Evolutionary conservation across 2,329 filamentous ascomycete genomes (phyloP), one percentile per base, ranked within the genome.

Genomic region (Trichoderma sp.): DNA sequence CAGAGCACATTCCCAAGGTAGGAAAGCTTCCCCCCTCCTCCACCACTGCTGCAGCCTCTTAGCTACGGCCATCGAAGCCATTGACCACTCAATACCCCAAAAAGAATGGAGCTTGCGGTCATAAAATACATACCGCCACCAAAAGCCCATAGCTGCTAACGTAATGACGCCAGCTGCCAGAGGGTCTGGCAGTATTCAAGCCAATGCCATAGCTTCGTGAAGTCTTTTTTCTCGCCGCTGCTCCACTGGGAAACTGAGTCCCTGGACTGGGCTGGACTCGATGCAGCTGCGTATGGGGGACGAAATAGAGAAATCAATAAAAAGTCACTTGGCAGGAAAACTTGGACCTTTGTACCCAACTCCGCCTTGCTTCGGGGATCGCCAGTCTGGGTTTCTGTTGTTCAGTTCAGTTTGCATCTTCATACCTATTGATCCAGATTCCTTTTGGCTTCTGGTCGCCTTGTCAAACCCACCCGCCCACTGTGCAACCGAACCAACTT

Each of bases 41-140:
- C 32, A 17, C 43, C n/a, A 32, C 23, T 30, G 34, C 32, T 59
- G 65, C 65, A 68, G 65, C 65, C 65, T 58, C 34, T 59, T 68
- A 28, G 30, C 6, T 17, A 65, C 17, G 11, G n/a, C 47, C 47
- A 23, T 53, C 47, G 12, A 53, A 13, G 47, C 47, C 47, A 53
- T 53, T 53, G 47, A 53, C 47, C 47, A 53, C 47, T 53, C 47
- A 53, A 23, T 53, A 23, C 47, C 20, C 47, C 43, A 3, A 11
- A 47, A 43, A 36, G 53, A 47, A 68, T 68, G 65, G 65, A 68
- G 65, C 65, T 39, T 28, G 34, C 55, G 55, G 53, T 39, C 53
- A 68, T 32, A 55, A 32, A 59, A 20, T 11, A 13, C n/a, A 53
- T 53, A 53, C 47, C 47, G 47, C 68, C 23, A 53, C 15, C 20